Evolutionary conservation across 495 filamentous ascomycete genomes (phyloP).

Genomic region (Trichoderma virens): DNA sequence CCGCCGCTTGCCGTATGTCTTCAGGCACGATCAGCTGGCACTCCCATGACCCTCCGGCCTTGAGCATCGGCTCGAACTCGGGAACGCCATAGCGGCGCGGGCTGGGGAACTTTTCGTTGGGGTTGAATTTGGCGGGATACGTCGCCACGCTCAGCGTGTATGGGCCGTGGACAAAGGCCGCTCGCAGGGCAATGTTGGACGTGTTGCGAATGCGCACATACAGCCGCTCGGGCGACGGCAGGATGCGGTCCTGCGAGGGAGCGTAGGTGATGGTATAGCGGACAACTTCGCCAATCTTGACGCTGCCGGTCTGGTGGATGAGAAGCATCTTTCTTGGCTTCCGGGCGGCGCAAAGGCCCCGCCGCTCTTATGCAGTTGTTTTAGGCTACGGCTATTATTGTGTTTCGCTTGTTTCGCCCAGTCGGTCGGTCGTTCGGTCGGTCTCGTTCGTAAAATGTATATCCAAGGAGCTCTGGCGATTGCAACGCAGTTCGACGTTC

Average conservation of each 20-base stretch:
- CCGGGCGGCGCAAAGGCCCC: background rate
- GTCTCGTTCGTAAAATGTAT: too few species aligned
- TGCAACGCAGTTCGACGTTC: too few species aligned
- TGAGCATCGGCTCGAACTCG: slow-evolving; percentile 91
- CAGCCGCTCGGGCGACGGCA: slow-evolving; percentile 69
- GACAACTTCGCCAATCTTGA: slow-evolving; percentile 88
- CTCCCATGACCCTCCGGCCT: slow-evolving; percentile 81
- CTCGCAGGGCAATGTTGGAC: slow-evolving; percentile 81
- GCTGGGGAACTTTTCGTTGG: slow-evolving; percentile 61
- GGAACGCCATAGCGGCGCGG: slow-evolving; percentile 58
- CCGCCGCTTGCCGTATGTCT: slow-evolving; percentile 50
- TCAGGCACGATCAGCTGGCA: slow-evolving; percentile 70
- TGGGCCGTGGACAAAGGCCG: slow-evolving; percentile 91
- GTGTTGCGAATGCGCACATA: slow-evolving; percentile 85
- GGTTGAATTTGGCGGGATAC: slow-evolving; percentile 71
- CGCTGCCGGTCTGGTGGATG: slow-evolving; percentile 76
- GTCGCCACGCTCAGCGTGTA: slow-evolving; percentile 84
- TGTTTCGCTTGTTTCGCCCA: too few species aligned
- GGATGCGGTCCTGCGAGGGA: slow-evolving; percentile 77
- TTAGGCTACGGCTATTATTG: too few species aligned
- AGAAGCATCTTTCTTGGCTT: slow-evolving; percentile 60
- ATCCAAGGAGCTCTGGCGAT: too few species aligned
- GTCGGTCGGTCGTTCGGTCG: too few species aligned
- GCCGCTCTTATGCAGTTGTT: background rate
- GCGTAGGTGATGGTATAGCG: slow-evolving; percentile 91